phyloP scores from a whole-genome alignment of 768 basidiomycete genomes.

The Auriscalpium vulgare region DNA sequence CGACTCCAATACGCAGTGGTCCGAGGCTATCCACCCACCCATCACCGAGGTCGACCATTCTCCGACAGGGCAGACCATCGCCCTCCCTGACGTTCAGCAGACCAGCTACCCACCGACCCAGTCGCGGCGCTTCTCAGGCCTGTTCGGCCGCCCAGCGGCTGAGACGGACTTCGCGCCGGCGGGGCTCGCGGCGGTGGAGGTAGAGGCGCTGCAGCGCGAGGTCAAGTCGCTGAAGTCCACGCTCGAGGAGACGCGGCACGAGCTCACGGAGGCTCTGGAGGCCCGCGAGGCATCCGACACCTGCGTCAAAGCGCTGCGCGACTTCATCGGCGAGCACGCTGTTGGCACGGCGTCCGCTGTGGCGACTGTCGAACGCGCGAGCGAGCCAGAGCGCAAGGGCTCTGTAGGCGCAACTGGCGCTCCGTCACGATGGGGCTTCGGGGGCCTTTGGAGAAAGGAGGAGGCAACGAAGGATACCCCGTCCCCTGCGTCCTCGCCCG shows the following conservation, averaged over 20 bases:
- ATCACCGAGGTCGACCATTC: conserved; percentile 26
- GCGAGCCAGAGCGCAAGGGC: conserved; percentile 10
- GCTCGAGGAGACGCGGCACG: conserved; percentile 55
- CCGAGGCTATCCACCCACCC: conserved; percentile 21
- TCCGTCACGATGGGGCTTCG: conserved; percentile 14
- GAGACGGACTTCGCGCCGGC: conserved; percentile 21
- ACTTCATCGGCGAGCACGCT: conserved; percentile 72
- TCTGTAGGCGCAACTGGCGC: conserved; percentile 5
- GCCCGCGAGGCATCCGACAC: conserved; percentile 82
- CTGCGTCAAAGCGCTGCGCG: conserved; percentile 74
- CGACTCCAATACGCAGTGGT: conserved; percentile 34
- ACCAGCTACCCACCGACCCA: conserved; percentile 16
- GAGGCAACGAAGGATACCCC: background rate
- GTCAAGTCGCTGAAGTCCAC: conserved; percentile 46
- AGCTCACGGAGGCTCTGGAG: conserved; percentile 72
- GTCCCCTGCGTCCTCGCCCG: background rate
- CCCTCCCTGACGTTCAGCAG: conserved; percentile 17
- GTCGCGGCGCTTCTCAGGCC: conserved; percentile 39
- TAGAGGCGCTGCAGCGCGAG: conserved; percentile 56
- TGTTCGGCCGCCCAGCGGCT: conserved; percentile 48
- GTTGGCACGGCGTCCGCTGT: conserved; percentile 33
- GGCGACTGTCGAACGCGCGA: conserved; percentile 1
- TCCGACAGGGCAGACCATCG: conserved; percentile 4
- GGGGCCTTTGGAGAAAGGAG: conserved; percentile 9
- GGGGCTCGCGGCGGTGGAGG: conserved; percentile 24